Evolutionary conservation across 768 basidiomycete genomes (phyloP).

Genomic region (Russula olivacea): DNA sequence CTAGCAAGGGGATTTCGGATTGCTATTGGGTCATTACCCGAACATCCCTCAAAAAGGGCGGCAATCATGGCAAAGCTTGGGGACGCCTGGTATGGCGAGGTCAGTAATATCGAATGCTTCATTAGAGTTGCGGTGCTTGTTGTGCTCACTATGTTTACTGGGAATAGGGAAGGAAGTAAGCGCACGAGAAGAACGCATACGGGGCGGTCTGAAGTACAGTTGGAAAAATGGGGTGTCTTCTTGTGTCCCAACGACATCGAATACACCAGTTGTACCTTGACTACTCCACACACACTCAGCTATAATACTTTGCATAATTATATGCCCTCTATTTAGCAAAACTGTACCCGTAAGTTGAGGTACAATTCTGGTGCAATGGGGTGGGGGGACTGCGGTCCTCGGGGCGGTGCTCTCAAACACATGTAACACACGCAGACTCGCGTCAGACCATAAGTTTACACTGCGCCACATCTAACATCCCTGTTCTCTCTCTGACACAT

Average conservation of each 20-base stretch:
- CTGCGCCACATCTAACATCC: neutral
- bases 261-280: conserved; percentile 3
- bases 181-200: conserved; percentile 54
- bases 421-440: neutral
- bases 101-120: conserved; percentile 33
- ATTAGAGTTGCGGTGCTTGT: neutral
- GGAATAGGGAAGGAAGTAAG: conserved; percentile 59
- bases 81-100: conserved; percentile 75
- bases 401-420: neutral
- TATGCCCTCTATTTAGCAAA: neutral
- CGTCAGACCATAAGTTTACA: neutral
- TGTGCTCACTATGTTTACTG: neutral
- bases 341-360: neutral
- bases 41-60: conserved; percentile 64
- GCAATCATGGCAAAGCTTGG: conserved; percentile 79
- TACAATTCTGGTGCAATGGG: neutral
- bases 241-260: neutral
- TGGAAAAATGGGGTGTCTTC: conserved; percentile 66
- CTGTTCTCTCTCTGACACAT: neutral
- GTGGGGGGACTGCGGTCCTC: neutral
- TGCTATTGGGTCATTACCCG: conserved; percentile 75
- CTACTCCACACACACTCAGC: neutral
- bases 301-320: neutral
- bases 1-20: conserved; percentile 53
- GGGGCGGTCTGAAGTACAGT: conserved; percentile 65